Percentiles rank a stretch among this genome's conserved stretches.
These are phyloP conservation scores for Lasiosphaeria hispida DNA, from an alignment of 495 filamentous ascomycete genomes.

Conservation along the genomic window DNA sequence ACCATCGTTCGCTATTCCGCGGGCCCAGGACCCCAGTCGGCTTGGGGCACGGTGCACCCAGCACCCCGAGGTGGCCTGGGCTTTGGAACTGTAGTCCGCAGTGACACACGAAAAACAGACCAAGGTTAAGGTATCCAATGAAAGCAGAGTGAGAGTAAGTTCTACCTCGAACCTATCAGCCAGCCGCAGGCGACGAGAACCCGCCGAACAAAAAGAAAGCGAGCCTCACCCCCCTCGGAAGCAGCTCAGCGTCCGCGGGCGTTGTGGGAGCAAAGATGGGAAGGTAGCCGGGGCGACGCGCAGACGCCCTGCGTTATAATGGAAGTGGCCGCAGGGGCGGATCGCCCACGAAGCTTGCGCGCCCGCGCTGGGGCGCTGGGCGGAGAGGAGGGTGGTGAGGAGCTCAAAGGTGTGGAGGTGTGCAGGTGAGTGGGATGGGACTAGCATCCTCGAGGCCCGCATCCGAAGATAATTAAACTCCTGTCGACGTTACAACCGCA, in stretches of 20 bases:
- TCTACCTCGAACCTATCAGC: not conserved
- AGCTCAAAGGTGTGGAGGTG: not conserved
- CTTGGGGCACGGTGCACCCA: not conserved
- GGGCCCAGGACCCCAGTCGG: not conserved
- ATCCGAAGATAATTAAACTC: not conserved
- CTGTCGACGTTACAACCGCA: conserved; percentile 6
- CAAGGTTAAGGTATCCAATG: too few relatives aligned
- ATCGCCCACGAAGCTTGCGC: too few relatives aligned
- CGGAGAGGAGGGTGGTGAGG: conserved; percentile 10
- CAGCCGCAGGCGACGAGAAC: not conserved
- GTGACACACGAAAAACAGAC: too few relatives aligned
- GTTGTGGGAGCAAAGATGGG: not conserved
- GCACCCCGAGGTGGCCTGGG: not conserved
- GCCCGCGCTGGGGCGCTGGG: not conserved
- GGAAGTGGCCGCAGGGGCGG: not conserved
- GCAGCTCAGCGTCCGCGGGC: not conserved
- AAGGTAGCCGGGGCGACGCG: not conserved
- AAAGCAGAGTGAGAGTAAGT: not conserved
- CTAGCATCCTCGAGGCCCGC: conserved; percentile 5
- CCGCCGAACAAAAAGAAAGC: not conserved
- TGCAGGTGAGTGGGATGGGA: too few relatives aligned
- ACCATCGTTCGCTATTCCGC: conserved; percentile 25
- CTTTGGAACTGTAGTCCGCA: too few relatives aligned
- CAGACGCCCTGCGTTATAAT: not conserved
- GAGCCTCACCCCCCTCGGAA: not conserved